phyloP scores from a whole-genome alignment of 768 basidiomycete genomes.

The Fibroporia radiculosa region DNA sequence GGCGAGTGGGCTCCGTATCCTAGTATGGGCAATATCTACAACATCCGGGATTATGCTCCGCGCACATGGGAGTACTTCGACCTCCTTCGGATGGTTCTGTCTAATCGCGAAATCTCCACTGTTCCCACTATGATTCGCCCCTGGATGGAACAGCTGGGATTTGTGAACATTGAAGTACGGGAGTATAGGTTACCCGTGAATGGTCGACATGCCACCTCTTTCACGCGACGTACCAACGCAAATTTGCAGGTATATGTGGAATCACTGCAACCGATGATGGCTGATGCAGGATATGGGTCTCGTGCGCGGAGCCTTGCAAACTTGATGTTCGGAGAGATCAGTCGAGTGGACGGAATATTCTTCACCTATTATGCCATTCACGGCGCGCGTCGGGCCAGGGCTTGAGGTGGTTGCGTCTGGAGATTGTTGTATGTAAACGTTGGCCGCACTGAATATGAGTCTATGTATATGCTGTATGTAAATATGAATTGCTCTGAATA shows the following conservation, averaged over 20 bases:
- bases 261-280: conserved; percentile 42
- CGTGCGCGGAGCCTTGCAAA: too few relatives aligned
- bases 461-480: background rate
- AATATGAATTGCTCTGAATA: background rate
- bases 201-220: too few relatives aligned
- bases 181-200: too few relatives aligned
- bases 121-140: conserved; percentile 30
- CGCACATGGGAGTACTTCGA: conserved; percentile 28
- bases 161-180: too few relatives aligned
- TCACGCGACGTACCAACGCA: too few relatives aligned
- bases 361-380: too few relatives aligned
- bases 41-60: conserved; percentile 10
- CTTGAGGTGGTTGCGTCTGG: background rate
- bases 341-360: too few relatives aligned
- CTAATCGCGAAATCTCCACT: conserved; percentile 32
- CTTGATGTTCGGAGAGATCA: too few relatives aligned
- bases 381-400: conserved; percentile 24
- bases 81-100: conserved; percentile 29
- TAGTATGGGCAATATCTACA: conserved; percentile 24
- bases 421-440: background rate
- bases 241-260: conserved; percentile 36
- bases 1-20: conserved; percentile 50
- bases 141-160: conserved; percentile 29
- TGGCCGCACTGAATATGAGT: background rate
- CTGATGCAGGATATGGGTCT: conserved; percentile 31